Percentiles rank a stretch among this genome's conserved stretches.
phyloP scores from a whole-genome alignment of 2,329 filamentous ascomycete species.

The Sarocladiaceae sp. region DNA sequence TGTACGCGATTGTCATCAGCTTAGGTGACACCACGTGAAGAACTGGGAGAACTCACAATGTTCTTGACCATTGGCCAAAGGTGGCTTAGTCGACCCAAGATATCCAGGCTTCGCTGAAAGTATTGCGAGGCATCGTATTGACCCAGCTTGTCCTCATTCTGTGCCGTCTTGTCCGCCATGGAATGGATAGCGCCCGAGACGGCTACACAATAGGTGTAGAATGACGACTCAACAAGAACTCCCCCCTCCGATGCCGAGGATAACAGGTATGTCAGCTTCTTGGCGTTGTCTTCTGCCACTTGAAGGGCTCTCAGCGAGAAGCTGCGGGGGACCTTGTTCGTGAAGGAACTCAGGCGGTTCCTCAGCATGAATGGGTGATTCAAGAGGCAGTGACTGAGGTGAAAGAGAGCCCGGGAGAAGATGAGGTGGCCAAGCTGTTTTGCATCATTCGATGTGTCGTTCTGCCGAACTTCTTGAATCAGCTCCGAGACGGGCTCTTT shows the following conservation, averaged over 20 bases:
- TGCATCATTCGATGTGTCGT: neutral
- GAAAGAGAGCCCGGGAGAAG: slow-evolving; percentile 13
- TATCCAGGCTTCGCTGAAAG: slow-evolving; percentile 4
- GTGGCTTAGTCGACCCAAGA: neutral
- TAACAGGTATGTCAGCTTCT: slow-evolving; percentile 10
- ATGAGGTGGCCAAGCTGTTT: slow-evolving; percentile 11
- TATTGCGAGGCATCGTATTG: slow-evolving; percentile 5
- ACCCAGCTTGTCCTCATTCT: slow-evolving; percentile 4
- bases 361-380: slow-evolving; percentile 46
- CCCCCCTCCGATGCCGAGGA: slow-evolving; percentile 4
- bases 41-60: slow-evolving; percentile 9
- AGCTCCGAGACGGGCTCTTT: slow-evolving; percentile 9
- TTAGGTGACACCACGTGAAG: neutral
- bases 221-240: slow-evolving; percentile 11
- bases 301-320: slow-evolving; percentile 9
- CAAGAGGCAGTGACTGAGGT: slow-evolving; percentile 32
- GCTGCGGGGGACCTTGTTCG: slow-evolving; percentile 8
- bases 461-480: slow-evolving; percentile 9
- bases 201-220: slow-evolving; percentile 13
- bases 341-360: slow-evolving; percentile 26
- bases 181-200: slow-evolving; percentile 13
- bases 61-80: slow-evolving; percentile 12
- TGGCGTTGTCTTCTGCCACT: slow-evolving; percentile 10
- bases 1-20: neutral
- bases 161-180: slow-evolving; percentile 7